Conservation (phyloP, 768 basidiomycete species). For the Imleria badia region DNA sequence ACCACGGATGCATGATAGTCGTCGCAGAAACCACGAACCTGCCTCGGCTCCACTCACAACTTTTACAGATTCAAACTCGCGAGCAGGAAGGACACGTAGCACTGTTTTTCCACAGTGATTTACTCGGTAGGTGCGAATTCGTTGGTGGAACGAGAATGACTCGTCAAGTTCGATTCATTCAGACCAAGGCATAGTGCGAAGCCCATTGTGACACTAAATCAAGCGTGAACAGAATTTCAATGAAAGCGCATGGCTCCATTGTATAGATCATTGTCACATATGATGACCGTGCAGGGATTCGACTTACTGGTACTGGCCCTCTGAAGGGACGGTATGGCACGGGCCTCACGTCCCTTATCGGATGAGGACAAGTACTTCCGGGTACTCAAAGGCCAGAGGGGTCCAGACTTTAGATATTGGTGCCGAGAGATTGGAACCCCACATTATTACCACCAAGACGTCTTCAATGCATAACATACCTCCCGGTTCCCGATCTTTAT, state of each 20-base stretch:
- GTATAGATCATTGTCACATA: background rate
- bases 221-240: background rate
- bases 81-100: slow-evolving; percentile 45
- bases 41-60: slow-evolving; percentile 35
- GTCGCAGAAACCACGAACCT: slow-evolving; percentile 13
- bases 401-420: slow-evolving; percentile 47
- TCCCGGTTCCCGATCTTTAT: slow-evolving; percentile 27
- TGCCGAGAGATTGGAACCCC: background rate
- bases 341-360: slow-evolving; percentile 49
- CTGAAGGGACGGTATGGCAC: slow-evolving; percentile 71
- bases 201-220: slow-evolving; percentile 66
- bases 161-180: slow-evolving; percentile 79
- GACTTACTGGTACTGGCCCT: slow-evolving; percentile 67
- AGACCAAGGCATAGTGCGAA: slow-evolving; percentile 66
- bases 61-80: slow-evolving; percentile 41
- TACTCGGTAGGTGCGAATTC: slow-evolving; percentile 57
- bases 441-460: background rate
- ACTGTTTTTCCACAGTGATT: slow-evolving; percentile 47
- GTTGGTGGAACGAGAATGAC: slow-evolving; percentile 54
- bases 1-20: background rate
- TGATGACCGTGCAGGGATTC: background rate
- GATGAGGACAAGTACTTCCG: slow-evolving; percentile 42
- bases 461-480: slow-evolving; percentile 15
- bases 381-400: slow-evolving; percentile 53
- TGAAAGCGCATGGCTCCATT: background rate